Percentiles rank a stretch among this genome's conserved stretches.
phyloP scores from a whole-genome alignment of 2,329 filamentous ascomycete species.

The Alternaria alternata region DNA sequence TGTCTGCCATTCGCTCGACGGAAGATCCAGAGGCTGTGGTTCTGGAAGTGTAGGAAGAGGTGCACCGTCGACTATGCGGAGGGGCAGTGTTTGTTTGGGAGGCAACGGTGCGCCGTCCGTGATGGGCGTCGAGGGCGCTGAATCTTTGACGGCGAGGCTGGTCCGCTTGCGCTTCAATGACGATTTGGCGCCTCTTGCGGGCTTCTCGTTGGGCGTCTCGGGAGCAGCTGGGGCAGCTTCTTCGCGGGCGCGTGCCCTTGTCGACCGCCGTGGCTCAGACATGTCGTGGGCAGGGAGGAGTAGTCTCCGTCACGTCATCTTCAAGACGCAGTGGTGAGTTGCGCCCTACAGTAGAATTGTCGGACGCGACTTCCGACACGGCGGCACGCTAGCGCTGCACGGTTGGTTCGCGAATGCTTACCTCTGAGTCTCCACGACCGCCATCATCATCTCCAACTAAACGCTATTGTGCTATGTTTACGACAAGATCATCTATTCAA shows the following conservation, averaged over 20 bases:
- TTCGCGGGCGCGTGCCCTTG: slow-evolving; percentile 46
- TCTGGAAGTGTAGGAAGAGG: slow-evolving; percentile 75
- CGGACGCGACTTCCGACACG: slow-evolving; percentile 7
- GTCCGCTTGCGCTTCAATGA: slow-evolving; percentile 47
- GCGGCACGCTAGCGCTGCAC: slow-evolving; percentile 8
- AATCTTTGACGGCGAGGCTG: slow-evolving; percentile 32
- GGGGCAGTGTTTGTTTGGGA: slow-evolving; percentile 60
- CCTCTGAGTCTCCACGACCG: neutral
- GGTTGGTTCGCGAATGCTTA: neutral
- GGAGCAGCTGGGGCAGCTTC: slow-evolving; percentile 37
- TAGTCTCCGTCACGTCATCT: slow-evolving; percentile 5
- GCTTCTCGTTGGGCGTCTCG: slow-evolving; percentile 31
- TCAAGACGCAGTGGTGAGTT: neutral
- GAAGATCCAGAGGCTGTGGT: slow-evolving; percentile 70
- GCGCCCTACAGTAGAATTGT: neutral
- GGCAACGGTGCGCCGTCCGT: slow-evolving; percentile 22
- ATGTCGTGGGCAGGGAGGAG: slow-evolving; percentile 25
- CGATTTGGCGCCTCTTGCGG: slow-evolving; percentile 37
- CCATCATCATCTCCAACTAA: neutral
- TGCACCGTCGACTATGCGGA: slow-evolving; percentile 69
- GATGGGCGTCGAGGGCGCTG: slow-evolving; percentile 36
- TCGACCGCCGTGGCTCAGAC: slow-evolving; percentile 49
- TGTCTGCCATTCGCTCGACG: slow-evolving; percentile 73
- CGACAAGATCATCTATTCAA: neutral
- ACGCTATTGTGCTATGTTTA: neutral